Evolutionary conservation across 202 grass and related monocot genomes (phyloP).

Genomic region (Zizania palustris): DNA sequence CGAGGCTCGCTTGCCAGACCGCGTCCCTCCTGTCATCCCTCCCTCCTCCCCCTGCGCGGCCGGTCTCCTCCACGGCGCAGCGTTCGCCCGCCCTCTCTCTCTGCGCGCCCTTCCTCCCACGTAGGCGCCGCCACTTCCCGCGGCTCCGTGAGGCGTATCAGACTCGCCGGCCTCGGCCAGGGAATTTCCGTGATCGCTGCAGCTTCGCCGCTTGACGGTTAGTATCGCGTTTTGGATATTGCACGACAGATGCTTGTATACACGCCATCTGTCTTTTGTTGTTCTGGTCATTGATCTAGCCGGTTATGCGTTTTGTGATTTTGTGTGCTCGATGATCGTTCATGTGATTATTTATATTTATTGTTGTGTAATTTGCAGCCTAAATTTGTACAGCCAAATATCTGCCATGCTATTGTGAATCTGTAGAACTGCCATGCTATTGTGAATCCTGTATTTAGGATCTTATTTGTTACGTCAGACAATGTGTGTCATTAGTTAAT

Average conservation of each 20-base stretch:
- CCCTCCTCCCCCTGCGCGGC: not conserved
- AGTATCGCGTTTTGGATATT: not conserved
- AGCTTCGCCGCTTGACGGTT: not conserved
- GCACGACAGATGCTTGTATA: not conserved
- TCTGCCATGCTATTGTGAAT: not conserved
- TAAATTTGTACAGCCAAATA: not conserved
- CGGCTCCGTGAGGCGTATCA: not conserved
- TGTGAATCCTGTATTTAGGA: not conserved
- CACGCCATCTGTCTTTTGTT: not conserved
- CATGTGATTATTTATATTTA: not conserved
- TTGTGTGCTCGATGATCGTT: not conserved
- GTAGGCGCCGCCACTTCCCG: not conserved
- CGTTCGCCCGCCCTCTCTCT: not conserved
- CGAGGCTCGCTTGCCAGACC: not conserved
- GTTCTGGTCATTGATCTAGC: not conserved
- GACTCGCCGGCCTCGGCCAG: not conserved
- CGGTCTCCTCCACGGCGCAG: no score
- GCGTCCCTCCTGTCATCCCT: not conserved
- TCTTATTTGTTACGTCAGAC: not conserved
- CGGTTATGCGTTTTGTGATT: not conserved
- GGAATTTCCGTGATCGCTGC: not conserved
- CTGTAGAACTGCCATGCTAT: not conserved
- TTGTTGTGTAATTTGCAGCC: not conserved
- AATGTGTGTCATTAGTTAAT: not conserved
- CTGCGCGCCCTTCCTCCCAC: not conserved